Percentiles rank a stretch among this genome's conserved stretches.
These are phyloP conservation scores for Venturia effusa DNA, from an alignment of 2,329 filamentous ascomycete genomes.

Conservation along the genomic window DNA sequence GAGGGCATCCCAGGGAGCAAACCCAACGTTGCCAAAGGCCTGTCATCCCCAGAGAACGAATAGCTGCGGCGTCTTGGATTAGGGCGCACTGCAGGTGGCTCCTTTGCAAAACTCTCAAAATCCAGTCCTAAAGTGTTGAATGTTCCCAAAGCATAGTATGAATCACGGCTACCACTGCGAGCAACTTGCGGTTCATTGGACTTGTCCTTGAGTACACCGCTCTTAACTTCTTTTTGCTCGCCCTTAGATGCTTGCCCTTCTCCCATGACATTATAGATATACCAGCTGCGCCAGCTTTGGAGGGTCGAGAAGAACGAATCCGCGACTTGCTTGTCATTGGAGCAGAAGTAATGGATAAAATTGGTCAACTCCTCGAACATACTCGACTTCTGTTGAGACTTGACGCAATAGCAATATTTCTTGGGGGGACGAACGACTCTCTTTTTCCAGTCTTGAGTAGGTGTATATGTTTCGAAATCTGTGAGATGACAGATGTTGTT, in stretches of 20 bases:
- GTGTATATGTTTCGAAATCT: conserved; percentile 84
- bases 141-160: conserved; percentile 8
- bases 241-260: conserved; percentile 30
- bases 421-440: conserved; percentile 75
- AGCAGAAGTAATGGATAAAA: conserved; percentile 86
- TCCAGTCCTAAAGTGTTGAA: conserved; percentile 9
- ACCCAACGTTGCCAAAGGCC: conserved; percentile 1
- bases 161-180: conserved; percentile 12
- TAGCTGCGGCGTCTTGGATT: background rate
- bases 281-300: conserved; percentile 85
- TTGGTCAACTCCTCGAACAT: conserved; percentile 75
- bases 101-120: background rate
- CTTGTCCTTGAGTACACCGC: conserved; percentile 14
- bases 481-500: conserved; percentile 71
- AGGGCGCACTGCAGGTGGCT: background rate
- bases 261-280: conserved; percentile 63
- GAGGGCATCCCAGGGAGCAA: background rate
- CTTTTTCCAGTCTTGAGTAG: conserved; percentile 55
- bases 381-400: conserved; percentile 79
- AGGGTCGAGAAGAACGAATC: conserved; percentile 59
- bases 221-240: conserved; percentile 19
- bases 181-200: conserved; percentile 18
- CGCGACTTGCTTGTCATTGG: conserved; percentile 58
- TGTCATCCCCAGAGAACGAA: background rate
- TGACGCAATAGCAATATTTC: conserved; percentile 75